Percentiles rank a stretch among this genome's conserved stretches.
These are phyloP conservation scores for Lachnellula cervina DNA, from an alignment of 2,329 filamentous ascomycete species.

Conservation along the genomic window DNA sequence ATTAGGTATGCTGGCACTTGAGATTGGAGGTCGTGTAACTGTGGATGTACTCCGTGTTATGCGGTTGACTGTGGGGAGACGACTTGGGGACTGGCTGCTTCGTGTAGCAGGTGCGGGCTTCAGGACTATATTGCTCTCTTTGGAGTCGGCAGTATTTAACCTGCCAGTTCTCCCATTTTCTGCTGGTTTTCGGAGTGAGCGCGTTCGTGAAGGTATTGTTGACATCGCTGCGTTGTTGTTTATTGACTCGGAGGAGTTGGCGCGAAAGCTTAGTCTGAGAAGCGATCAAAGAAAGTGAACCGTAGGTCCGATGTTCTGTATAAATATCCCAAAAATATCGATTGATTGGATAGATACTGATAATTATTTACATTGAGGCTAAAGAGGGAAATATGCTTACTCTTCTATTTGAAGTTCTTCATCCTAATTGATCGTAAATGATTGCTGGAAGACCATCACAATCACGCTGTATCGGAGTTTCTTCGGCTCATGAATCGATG, in stretches of 20 bases:
- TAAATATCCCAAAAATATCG: too few species aligned
- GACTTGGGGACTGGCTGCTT: constrained; percentile 28
- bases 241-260: neutral
- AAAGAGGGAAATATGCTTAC: too few species aligned
- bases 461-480: too few species aligned
- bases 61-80: constrained; percentile 27
- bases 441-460: too few species aligned
- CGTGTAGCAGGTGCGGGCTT: constrained; percentile 8
- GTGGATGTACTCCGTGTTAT: constrained; percentile 18
- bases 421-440: too few species aligned
- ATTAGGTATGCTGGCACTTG: constrained; percentile 16
- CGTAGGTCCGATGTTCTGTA: too few species aligned
- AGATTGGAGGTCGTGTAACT: constrained; percentile 21
- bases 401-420: too few species aligned
- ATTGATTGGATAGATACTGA: too few species aligned
- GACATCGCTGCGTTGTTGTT: constrained; percentile 16
- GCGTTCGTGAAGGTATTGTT: constrained; percentile 22
- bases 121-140: constrained; percentile 4
- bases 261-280: neutral
- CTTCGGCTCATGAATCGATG: too few species aligned
- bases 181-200: constrained; percentile 25
- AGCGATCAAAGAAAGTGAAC: too few species aligned
- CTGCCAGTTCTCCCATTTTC: constrained; percentile 11
- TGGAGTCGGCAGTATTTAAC: neutral
- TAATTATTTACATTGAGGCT: too few species aligned